Base-by-base conservation (phyloP, 2,329 filamentous ascomycete genomes). In the Penicillium aurantiogriseum region DNA sequence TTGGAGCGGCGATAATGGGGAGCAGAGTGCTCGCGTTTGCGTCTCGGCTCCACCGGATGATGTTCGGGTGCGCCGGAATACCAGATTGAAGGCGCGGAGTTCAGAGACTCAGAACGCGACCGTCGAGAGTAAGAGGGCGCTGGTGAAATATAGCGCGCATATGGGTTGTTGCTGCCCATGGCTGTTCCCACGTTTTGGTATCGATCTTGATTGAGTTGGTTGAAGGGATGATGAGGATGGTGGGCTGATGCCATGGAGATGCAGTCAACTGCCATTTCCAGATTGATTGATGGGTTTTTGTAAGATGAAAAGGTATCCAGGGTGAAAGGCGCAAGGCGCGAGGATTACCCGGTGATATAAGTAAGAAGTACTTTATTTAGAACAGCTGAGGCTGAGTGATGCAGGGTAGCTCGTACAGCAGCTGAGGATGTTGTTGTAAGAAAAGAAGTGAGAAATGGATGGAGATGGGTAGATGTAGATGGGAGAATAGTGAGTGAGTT, bases 61-160 rank as follows among this genome's bases (percentile, higher is more conserved):
- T 70, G 65, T 44, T 71, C 67, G 43, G 67, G 60, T 11, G 59
- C 46, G 17, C 65, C 68, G 53, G 61, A 60, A 51, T 64, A 69
- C 58, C 67, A 67, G 39, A 65, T 50, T 15, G 63, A 66, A 17
- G 63, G 69, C 13, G 45, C 45, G 17, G 63, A 62, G 27, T 58
- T 62, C 15, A 69, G 29, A 29, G 66, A 68, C 13, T 65, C 63
- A 4, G 68, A 67, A 21, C 62, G 58, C 27, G 66, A 60, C 19
- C 61, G 65, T 5, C 56, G 57, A 9, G 57, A 59, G 35, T 52
- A 54, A 10, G 63, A 62, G 11, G 67, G 63, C 9, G 67, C 63
- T 3, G 69, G 61, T 13, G 70, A 69, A 39, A 69, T 63, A 53
- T 66, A 68, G 36, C 64, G 62, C 29, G 64, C 57, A 50, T 71